Conservation (phyloP, 768 basidiomycete genomes). For the Postia placenta region DNA sequence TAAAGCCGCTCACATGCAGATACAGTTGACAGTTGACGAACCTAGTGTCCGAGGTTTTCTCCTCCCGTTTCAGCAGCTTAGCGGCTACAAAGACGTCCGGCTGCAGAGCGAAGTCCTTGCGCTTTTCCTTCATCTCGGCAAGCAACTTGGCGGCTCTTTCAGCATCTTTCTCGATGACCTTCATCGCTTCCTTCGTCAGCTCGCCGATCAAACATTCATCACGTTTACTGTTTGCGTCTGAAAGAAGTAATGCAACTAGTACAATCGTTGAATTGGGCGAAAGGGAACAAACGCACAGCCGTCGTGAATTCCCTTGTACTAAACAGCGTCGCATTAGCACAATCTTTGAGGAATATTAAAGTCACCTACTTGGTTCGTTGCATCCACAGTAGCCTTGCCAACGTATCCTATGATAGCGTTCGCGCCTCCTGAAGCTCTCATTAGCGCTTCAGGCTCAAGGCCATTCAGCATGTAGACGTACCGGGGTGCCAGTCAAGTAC, state of each 20-base stretch:
- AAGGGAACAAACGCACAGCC: too few species aligned
- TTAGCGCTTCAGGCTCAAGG: too few species aligned
- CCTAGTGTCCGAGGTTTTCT: conserved; percentile 14
- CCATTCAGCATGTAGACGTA: background rate
- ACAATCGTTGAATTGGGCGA: too few species aligned
- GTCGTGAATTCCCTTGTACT: conserved; percentile 20
- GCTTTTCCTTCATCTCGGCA: conserved; percentile 13
- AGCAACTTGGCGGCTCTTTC: conserved; percentile 13
- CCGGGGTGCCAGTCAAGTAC: conserved; percentile 13
- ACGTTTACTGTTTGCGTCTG: conserved; percentile 15
- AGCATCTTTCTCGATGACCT: conserved; percentile 17
- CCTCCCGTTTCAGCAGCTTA: conserved; percentile 11
- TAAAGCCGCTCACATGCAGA: background rate
- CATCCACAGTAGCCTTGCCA: conserved; percentile 17
- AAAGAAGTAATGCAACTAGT: background rate
- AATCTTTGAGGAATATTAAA: background rate
- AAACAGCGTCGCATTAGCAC: background rate
- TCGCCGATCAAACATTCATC: conserved; percentile 18
- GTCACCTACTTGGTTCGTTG: conserved; percentile 14
- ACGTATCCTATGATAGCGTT: conserved; percentile 14
- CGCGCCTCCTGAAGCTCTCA: conserved; percentile 6
- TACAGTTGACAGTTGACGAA: background rate
- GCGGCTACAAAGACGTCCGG: conserved; percentile 17
- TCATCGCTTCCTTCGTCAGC: conserved; percentile 11
- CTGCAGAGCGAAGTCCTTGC: conserved; percentile 14